Base-by-base conservation (phyloP, 768 basidiomycete species). In the Goffeauzyma gilvescens region DNA sequence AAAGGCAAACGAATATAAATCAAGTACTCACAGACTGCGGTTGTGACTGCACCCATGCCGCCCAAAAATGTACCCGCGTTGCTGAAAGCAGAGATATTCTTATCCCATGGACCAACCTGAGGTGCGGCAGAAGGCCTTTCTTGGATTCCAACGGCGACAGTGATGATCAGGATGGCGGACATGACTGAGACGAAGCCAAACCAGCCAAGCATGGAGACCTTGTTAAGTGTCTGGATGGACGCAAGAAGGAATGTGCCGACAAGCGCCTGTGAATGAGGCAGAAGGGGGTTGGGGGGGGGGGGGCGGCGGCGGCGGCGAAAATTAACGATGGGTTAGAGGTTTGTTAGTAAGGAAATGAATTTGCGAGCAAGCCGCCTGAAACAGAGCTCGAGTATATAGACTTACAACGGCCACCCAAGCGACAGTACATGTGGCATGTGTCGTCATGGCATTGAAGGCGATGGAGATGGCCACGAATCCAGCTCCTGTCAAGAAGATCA, bases 401-500 rank as follows among this genome's bases (percentile, higher is more conserved):
- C n/a, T n/a, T n/a, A n/a, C 55, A 37, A 65, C 54, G 2, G 50
- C 58, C 8, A 59, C 60, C n/a, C 57, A 67, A 20, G 58, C 60
- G 34, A 60, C 60, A 4, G 63, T 64, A 45, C 65, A 67, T 1
- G 63, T 58, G 6, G 54, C 61, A 48, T 65, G 61, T 10, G 43
- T 34, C 13, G 59, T 55, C 24, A 65, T 52, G 31, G 62, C 54
- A 53, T 65, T 65, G 36, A 64, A 51, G 2, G 66, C 60, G 50
- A 62, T 60, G 2, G 63, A 59, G 25, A 62, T 47, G 7, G 55
- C 31, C 31, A 42, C 38, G 39, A 49, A 52, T 20, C 52, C 50
- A 27, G 46, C 49, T 18, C 48, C 50, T 32, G 50, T 36, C 18
- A 52, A 28, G 50, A 50, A 53, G 32, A 52, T 52, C 55, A 49